Base-by-base conservation (phyloP, 2,329 filamentous ascomycete genomes). In the Elsinoe ampelina region DNA sequence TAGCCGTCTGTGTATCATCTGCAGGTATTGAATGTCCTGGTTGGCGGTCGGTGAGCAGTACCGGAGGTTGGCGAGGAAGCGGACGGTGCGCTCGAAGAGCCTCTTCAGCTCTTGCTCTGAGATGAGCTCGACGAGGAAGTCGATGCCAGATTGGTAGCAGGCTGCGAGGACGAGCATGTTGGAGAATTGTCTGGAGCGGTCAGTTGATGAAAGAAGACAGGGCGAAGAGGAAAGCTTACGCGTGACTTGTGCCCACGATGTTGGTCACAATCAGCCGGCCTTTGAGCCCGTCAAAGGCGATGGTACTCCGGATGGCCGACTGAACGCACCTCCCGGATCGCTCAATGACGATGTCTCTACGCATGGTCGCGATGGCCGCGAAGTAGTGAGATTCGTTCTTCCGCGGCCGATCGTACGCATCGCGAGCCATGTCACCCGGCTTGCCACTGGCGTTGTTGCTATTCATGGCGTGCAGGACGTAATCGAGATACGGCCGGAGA, bases 181-280 rank as follows among this genome's bases (percentile, higher is more conserved):
- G 58, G 93, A 92, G 76, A 95, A 98, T 89, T 98, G 93, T 5
- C 91, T 95, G 54, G 36, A 10, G 6, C 12, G 19, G 57, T 57
- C 0, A 36, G 11, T 22, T 15, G 3, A 35, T 52, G 17, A 13
- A 3, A 6, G 3, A 2, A 22, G n/a, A 19, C 5, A 4, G 41
- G n/a, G n/a, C 12, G 19, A 13, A 17, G 12, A 36, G 1, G 35
- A 11, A 54, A 11, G 83, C 89, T 82, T 87, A 95, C 88, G 92
- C 91, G 77, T 96, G 92, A 60, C 90, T 87, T 15, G 92, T 97
- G 54, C 92, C 91, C 71, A 95, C 95, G 20, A 95, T 85, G 65
- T 96, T 97, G n/a, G 92, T 97, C 57, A 97, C 84, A 54, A 96
- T 85, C 74, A 88, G 66, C 71, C 76, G 63, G 77, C 80, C 60